These are phyloP conservation scores for Staphylotrichum longicolle DNA, from an alignment of 495 filamentous ascomycete species.

Conservation along the genomic window DNA sequence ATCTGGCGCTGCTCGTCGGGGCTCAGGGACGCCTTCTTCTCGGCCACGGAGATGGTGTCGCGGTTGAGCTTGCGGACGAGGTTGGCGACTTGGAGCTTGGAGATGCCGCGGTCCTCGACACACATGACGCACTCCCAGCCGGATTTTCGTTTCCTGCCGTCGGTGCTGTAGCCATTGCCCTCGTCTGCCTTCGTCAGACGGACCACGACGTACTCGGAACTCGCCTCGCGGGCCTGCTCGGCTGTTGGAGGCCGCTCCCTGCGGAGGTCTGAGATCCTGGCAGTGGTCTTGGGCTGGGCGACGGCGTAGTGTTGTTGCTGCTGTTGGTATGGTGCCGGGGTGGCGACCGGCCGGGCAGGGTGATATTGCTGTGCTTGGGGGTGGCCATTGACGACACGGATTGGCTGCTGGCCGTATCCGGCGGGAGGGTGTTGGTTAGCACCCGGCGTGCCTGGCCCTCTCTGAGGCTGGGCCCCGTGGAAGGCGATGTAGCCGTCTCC, in stretches of 20 bases:
- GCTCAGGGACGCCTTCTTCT: constrained; percentile 34
- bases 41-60: constrained; percentile 17
- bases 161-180: constrained; percentile 23
- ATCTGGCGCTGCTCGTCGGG: constrained; percentile 35
- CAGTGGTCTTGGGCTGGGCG: constrained; percentile 6
- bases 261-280: constrained; percentile 23
- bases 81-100: constrained; percentile 25
- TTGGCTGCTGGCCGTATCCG: background rate
- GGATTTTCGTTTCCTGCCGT: constrained; percentile 25
- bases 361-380: background rate
- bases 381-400: background rate
- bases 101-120: constrained; percentile 27
- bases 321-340: background rate
- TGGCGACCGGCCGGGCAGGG: background rate
- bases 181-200: constrained; percentile 33
- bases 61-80: constrained; percentile 36
- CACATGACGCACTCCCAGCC: constrained; percentile 34
- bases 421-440: background rate
- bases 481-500: constrained; percentile 13
- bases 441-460: background rate
- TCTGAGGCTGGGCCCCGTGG: constrained; percentile 6
- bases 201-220: constrained; percentile 33
- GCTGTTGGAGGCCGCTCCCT: constrained; percentile 17
- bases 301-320: background rate
- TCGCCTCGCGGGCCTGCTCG: constrained; percentile 34